phyloP scores from a whole-genome alignment of 176 grass and related monocot genomes.

The Elaeis guineensis region DNA sequence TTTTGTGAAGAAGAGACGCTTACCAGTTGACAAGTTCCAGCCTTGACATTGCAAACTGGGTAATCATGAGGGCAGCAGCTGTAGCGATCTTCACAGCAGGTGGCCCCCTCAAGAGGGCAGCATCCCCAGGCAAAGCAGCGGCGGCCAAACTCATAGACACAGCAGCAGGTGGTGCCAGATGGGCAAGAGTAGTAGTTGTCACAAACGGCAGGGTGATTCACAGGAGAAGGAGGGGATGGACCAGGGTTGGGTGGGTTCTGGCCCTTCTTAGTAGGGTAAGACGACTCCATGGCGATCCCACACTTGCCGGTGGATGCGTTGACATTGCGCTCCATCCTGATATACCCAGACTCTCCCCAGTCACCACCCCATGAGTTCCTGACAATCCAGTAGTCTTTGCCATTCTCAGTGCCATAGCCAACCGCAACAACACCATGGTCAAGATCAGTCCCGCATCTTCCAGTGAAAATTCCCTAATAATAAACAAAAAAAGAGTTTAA shows the following conservation, averaged over 20 bases:
- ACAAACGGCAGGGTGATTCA: conserved; percentile 26
- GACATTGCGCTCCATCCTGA: conserved; percentile 76
- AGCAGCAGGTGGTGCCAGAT: conserved; percentile 71
- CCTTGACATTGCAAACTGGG: conserved; percentile 59
- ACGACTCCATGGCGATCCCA: conserved; percentile 75
- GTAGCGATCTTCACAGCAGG: conserved; percentile 72
- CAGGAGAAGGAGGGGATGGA: conserved; percentile 39
- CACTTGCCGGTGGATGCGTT: conserved; percentile 47
- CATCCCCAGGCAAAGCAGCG: conserved; percentile 82
- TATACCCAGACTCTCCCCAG: conserved; percentile 81
- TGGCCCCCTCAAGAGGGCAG: conserved; percentile 54
- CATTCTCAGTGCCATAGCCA: conserved; percentile 68
- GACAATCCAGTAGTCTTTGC: conserved; percentile 85
- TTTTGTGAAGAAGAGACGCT: background rate
- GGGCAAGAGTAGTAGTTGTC: conserved; percentile 39
- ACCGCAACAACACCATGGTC: conserved; percentile 77
- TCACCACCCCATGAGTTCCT: conserved; percentile 78
- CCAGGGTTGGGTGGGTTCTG: conserved; percentile 56
- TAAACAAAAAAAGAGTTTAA: background rate
- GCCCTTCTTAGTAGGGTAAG: conserved; percentile 72
- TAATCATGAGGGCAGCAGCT: conserved; percentile 81
- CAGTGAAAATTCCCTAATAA: conserved; percentile 70
- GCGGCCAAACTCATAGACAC: conserved; percentile 35
- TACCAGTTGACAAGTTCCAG: conserved; percentile 63
- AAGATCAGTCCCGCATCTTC: conserved; percentile 50